Conservation (phyloP, 306 rosid genomes). For the Castanea mollissima region DNA sequence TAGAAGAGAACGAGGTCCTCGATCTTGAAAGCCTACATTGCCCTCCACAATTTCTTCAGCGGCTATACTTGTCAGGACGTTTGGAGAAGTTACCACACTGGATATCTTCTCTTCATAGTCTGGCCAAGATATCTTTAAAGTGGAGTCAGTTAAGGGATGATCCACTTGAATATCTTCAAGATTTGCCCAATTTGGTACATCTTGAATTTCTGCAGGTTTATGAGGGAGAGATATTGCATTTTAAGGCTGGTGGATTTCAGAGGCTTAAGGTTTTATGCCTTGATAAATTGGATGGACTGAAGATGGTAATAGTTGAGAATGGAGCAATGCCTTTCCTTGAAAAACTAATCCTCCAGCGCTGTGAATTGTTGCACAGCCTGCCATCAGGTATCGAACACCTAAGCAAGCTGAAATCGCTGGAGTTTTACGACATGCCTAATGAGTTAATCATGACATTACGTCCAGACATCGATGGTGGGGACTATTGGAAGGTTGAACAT, state of each 20-base stretch:
- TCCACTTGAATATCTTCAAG: conserved; percentile 29
- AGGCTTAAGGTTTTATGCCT: conserved; percentile 63
- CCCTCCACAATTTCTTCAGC: conserved; percentile 30
- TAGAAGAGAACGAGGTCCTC: conserved; percentile 24
- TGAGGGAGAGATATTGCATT: conserved; percentile 48
- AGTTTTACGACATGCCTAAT: conserved; percentile 62
- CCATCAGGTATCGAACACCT: conserved; percentile 63
- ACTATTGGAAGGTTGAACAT: conserved; percentile 49
- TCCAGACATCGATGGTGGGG: conserved; percentile 42
- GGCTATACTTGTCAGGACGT: conserved; percentile 33
- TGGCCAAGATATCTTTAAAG: conserved; percentile 20
- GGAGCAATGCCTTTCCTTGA: conserved; percentile 67
- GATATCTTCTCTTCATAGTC: conserved; percentile 30
- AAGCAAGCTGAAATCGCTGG: conserved; percentile 43
- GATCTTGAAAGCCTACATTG: conserved; percentile 23
- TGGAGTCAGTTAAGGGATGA: conserved; percentile 36
- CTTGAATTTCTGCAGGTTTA: conserved; percentile 52
- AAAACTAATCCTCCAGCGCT: conserved; percentile 52
- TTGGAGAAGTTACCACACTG: conserved; percentile 31
- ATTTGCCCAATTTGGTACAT: conserved; percentile 45
- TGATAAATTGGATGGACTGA: conserved; percentile 52
- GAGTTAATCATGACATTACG: conserved; percentile 48
- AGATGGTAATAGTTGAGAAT: conserved; percentile 37
- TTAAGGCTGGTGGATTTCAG: conserved; percentile 45
- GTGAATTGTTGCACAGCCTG: conserved; percentile 38